Evolutionary conservation across 2,329 filamentous ascomycete genomes (phyloP).

Genomic region (Thyridium curvatum): DNA sequence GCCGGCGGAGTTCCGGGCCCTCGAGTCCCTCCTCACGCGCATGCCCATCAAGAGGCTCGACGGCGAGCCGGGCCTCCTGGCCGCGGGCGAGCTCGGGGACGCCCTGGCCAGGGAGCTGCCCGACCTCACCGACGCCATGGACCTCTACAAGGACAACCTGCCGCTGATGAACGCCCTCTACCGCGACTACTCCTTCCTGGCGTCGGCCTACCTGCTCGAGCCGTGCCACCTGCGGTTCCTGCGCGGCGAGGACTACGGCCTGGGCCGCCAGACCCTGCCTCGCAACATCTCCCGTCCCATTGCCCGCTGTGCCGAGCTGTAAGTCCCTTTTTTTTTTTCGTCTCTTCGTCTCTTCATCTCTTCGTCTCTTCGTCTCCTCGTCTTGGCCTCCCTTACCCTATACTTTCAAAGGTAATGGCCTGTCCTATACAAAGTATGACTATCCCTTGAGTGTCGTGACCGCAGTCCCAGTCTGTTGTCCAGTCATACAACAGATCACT

Average conservation of each 20-base stretch:
- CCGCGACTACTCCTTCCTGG: conserved; percentile 85
- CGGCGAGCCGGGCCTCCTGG: conserved; percentile 72
- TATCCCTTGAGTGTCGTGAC: too few species aligned
- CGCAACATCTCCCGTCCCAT: conserved; percentile 73
- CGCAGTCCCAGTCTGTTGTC: too few species aligned
- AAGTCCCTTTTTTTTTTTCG: conserved; percentile 33
- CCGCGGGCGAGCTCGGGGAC: conserved; percentile 65
- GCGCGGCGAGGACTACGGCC: conserved; percentile 68
- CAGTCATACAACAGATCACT: too few species aligned
- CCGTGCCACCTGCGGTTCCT: conserved; percentile 75
- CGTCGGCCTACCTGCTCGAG: conserved; percentile 84
- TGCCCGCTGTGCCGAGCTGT: conserved; percentile 79
- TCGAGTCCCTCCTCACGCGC: conserved; percentile 66
- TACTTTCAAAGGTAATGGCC: too few species aligned
- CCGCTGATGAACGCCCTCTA: conserved; percentile 81
- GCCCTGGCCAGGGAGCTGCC: conserved; percentile 69
- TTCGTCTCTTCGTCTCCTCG: background rate
- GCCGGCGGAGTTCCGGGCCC: conserved; percentile 64
- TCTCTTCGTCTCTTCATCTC: background rate
- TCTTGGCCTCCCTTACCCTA: background rate
- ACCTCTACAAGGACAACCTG: conserved; percentile 67
- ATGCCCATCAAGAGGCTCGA: conserved; percentile 74
- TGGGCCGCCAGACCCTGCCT: conserved; percentile 69
- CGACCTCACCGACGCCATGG: conserved; percentile 67
- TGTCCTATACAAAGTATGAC: too few species aligned